Evolutionary conservation across 139 green algal genomes (phyloP), one percentile per base, ranked within the genome.

Genomic region (Micractinium conductrix): DNA sequence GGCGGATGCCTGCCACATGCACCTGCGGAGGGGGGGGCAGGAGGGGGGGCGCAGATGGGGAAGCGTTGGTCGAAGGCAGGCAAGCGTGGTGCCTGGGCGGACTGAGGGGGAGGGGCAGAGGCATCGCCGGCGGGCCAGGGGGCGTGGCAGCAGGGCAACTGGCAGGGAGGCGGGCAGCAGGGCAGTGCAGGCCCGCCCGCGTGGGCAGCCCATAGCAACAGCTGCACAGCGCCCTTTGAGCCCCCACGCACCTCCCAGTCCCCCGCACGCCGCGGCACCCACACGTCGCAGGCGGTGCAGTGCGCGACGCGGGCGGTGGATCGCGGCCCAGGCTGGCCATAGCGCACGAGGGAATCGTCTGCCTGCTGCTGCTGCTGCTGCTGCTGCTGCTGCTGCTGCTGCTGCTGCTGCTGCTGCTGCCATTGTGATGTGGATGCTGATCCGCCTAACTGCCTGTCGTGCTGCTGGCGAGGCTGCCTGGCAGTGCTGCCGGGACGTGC

Each of bases 201-300:
- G 12, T 58, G 48, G 48, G 48, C 48, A 58, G 12, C 48, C 14
- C 12, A 58, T 58, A 14, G 12, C 10, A 58, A 58, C 48, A 58
- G 14, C 12, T 58, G 48, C 48, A 58, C 10, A 14, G 48, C n/a
- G n/a, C n/a, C 48, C 48, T 37, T n/a, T 71, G n/a, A 24, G 9
- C n/a, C 30, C 24, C 10, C 9, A 3, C 70, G 33, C 70, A 75
- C 53, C 72, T 75, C 72, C 84, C 84, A 88, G 67, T 88, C 78
- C 22, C 78, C 84, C 10, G 63, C 26, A 1, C 76, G 48, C 16
- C 60, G 58, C 0, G 84, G 84, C 26, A 88, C 84, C 70, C 70
- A 88, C 5, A 72, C 76, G 58, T 88, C 84, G 76, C 84, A 88
- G 55, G 67, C 71, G 10, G 30, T 38, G 48, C 84, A 88, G 71